Base-by-base conservation (phyloP, 352 stramenopile species). In the Pythium grandisporangium region DNA sequence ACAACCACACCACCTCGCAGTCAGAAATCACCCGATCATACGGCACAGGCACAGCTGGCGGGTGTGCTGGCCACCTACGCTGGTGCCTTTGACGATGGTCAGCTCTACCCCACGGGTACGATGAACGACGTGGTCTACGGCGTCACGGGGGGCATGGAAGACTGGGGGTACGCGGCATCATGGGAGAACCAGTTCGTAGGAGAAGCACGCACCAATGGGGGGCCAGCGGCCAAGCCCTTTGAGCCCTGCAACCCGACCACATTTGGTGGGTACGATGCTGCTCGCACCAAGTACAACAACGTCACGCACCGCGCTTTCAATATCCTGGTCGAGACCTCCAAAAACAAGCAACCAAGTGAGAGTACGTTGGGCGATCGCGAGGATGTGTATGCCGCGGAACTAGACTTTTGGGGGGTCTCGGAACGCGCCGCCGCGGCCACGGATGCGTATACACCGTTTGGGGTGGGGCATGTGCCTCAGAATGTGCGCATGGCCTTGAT, bases 121-220 rank as follows among this genome's bases (percentile, higher is more conserved):
- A 98, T 98, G 87, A 98, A 98, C 66, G 80, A 97, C 45, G 64
- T 97, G 25, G 91, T 99, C 0, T 99, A 99, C 56, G 88, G 84
- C 20, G 95, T 99, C 17, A 72, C 84, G 1, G 96, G 96, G 39
- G 96, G 95, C 10, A 98, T 99, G 93, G 96, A 99, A 63, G 96
- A 99, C 67, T 99, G 95, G 93, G 84, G 68, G 12, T 98, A 98
- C 56, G 89, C 89, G 7, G 81, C 69, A 2, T 93, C 77, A 17
- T 96, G 85, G 85, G 80, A 95, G 42, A 89, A 89, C 36, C 20
- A 57, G 25, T 63, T 61, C 42, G 44, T 43, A 13, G 13, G 27
- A 12, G 37, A 23, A 2, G 45, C 23, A 20, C 24, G 6, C 1
- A 34, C 27, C 27, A 48, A 68, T 6, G 67, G 65, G 32, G 63